Evolutionary conservation across 768 basidiomycete genomes (phyloP).

Genomic region (Cantharellus cinnabarinus): DNA sequence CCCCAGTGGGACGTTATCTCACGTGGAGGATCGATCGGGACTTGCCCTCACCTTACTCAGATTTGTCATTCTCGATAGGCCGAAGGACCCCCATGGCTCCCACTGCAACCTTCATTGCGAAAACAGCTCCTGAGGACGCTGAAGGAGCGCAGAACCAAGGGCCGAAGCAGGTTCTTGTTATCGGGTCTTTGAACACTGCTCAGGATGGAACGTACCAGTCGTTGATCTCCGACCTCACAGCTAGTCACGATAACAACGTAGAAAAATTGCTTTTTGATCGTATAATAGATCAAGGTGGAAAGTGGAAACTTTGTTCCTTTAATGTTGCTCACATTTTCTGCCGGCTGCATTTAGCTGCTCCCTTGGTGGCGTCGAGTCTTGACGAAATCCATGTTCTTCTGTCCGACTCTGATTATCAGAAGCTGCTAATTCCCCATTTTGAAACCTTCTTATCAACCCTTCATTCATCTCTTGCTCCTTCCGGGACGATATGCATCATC

Average conservation of each 20-base stretch:
- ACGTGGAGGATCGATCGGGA: too few relatives aligned
- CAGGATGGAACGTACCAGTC: constrained; percentile 62
- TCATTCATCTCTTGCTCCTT: constrained; percentile 35
- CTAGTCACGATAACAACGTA: constrained; percentile 23
- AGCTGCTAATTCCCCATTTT: constrained; percentile 30
- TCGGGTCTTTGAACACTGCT: constrained; percentile 62
- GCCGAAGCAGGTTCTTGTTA: constrained; percentile 32
- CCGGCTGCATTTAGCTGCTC: constrained; percentile 28
- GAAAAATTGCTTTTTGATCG: constrained; percentile 72
- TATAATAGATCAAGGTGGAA: constrained; percentile 30
- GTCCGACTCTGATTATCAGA: constrained; percentile 35
- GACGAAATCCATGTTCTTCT: constrained; percentile 51
- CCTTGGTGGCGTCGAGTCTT: constrained; percentile 33
- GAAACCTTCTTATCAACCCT: constrained; percentile 39
- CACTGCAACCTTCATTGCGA: not conserved
- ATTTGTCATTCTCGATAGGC: too few relatives aligned
- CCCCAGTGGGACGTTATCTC: too few relatives aligned
- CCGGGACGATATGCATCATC: constrained; percentile 38
- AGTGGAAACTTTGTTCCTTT: constrained; percentile 31
- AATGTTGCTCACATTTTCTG: not conserved
- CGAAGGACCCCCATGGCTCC: not conserved
- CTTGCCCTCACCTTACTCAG: too few relatives aligned
- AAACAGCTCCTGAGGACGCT: not conserved
- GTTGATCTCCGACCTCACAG: constrained; percentile 32
- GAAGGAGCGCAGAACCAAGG: not conserved